Evolutionary conservation across 805 yeast species (phyloP), one percentile per base, ranked within the genome.

Genomic region (Teunomyces kruisii): DNA sequence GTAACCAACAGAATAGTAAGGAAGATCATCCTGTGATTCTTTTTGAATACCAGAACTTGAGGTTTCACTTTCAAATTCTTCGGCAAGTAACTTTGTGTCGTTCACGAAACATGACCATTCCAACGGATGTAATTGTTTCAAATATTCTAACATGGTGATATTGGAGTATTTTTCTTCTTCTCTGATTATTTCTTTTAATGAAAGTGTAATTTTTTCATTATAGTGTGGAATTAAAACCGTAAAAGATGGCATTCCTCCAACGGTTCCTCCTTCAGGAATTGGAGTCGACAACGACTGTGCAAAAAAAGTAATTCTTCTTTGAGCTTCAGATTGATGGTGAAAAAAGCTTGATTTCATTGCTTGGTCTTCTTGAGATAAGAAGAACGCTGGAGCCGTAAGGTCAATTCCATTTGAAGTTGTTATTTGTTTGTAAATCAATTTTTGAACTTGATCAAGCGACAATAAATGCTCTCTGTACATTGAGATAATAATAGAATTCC

Each of bases 261-360:
- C 76, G 0, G 88, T 78, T 9, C 76, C 65, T 0, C 89, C 83
- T 37, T 83, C 89, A 0, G 88, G 86, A 70, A 89, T 84, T 1
- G 96, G 92, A 0, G 95, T 87, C 0, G 96, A 83, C 35, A 89
- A 68, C 0, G 96, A 88, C 58, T 89, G 96, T 0, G 97, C 96
- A 72, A 89, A 89, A 59, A 87, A 89, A 0, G 96, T 86, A 1
- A 89, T 79, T 51, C 97, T 74, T 55, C 96, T 71, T 57, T 83
- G 84, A 0, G 96, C 96, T 58, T 87, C 96, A 0, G 89, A 79
- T 41, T 81, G 79, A 1, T 78, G 61, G 17, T 80, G 80, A 53
- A 84, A 79, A 13, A 80, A 67, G 5, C 82, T 75, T 3, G 80
- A 75, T 51, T 75, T 80, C 52, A 80, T 74, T 5, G 84, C 70